A percentile compares a stretch with the other conserved stretches of the same genome.
Conservation (phyloP, 441 rosid species). For the Viola pubescens region DNA sequence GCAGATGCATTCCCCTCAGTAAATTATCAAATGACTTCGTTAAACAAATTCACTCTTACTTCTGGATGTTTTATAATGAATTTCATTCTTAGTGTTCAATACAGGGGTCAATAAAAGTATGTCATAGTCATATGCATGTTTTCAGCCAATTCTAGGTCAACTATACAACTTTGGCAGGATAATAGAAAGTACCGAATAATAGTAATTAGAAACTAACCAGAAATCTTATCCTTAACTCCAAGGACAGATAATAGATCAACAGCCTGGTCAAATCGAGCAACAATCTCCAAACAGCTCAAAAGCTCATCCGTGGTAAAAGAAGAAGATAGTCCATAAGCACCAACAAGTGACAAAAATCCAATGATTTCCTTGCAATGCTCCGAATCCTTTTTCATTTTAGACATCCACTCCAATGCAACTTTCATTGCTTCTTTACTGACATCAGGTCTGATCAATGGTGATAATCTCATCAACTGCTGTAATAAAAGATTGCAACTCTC, state of each 20-base stretch:
- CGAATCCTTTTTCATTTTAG: conserved; percentile 21
- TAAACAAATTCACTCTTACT: no score
- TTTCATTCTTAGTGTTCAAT: no score
- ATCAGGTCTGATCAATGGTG: conserved; percentile 9
- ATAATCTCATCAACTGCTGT: conserved; percentile 17
- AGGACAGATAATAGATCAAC: conserved; percentile 23
- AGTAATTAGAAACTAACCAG: conserved; percentile 21
- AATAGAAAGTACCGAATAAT: neutral
- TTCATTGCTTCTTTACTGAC: conserved; percentile 18
- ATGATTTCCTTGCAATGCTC: conserved; percentile 26
- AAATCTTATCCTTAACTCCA: conserved; percentile 23
- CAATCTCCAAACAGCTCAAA: conserved; percentile 18
- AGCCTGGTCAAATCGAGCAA: conserved; percentile 23
- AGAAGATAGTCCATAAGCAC: conserved; percentile 29
- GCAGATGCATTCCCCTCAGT: no score
- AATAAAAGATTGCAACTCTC: conserved; percentile 18
- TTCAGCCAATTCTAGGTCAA: no score
- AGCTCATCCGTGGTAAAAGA: conserved; percentile 26
- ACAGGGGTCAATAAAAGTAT: no score
- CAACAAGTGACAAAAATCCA: conserved; percentile 35
- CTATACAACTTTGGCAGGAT: neutral
- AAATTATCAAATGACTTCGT: no score
- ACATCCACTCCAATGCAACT: conserved; percentile 31
- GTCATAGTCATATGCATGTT: no score
- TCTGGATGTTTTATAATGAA: no score